Evolutionary conservation across 208 protist species (phyloP), one percentile per base, ranked within the genome.

Genomic region (Wallacemonas collosoma): DNA sequence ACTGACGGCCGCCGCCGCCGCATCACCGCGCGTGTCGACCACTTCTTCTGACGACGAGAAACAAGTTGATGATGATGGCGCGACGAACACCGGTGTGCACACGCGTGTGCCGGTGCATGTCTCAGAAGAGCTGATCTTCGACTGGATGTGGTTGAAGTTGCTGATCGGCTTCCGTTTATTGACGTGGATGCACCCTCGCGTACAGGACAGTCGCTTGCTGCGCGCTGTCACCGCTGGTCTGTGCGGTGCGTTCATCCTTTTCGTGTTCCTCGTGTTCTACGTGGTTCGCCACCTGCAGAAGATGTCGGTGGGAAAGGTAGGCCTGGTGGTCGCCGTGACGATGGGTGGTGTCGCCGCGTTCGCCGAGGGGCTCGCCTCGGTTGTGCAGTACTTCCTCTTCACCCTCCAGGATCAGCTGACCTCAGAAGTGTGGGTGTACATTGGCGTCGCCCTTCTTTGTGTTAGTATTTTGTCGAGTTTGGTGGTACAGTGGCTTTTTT

Each of bases 271-370:
- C 2, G 2, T 89, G 2, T 75, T 88, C 8, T 89, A 87, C 68
- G n/a, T 86, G 1, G 35, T 88, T 3, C 73, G 78, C 1, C 70
- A 80, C 15, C n/a, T 94, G 54, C 86, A 91, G 60, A 69, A 68
- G 26, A 89, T 86, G 82, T 84, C 82, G 11, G 50, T 90, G 26
- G 88, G 88, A 12, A 88, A 88, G 56, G 58, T 87, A 41, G 78
- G 77, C 3, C 17, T 91, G 64, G 41, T 81, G 26, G 74, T 82
- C 36, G 61, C 85, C 35, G n/a, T 92, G 0, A 39, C 79, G 1
- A 38, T 89, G 15, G 86, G 86, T 14, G 89, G 89, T n/a, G 66
- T 85, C 3, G 79, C 85, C 1, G 82, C 79, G 39, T 47, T 84
- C 39, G 60, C 78, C 35, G 85, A 92, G 40, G 82, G 73, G 48